phyloP scores from a whole-genome alignment of 768 basidiomycete genomes.

The Arthromyces matolae region DNA sequence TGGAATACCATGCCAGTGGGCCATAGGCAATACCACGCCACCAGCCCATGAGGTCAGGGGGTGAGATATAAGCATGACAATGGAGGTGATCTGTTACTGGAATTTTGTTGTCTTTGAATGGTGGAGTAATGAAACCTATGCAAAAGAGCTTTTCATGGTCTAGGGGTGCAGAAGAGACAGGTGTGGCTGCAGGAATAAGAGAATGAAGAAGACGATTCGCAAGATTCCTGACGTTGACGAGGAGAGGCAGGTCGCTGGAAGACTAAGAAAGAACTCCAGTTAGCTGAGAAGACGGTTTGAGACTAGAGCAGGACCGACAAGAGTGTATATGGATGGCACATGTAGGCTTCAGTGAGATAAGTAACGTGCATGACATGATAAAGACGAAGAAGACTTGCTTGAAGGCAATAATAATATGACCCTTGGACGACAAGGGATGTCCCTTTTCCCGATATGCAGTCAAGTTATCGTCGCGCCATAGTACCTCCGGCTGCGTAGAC shows the following conservation, averaged over 20 bases:
- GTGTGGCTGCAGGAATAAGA: slow-evolving; percentile 33
- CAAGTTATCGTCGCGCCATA: slow-evolving; percentile 77
- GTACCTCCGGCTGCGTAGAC: slow-evolving; percentile 53
- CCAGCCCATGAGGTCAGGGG: slow-evolving; percentile 68
- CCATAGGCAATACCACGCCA: slow-evolving; percentile 67
- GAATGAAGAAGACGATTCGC: slow-evolving; percentile 53
- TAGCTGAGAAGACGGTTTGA: slow-evolving; percentile 6
- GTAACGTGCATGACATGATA: background rate
- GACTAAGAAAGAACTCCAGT: slow-evolving; percentile 47
- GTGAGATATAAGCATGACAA: slow-evolving; percentile 66
- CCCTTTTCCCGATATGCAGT: slow-evolving; percentile 69
- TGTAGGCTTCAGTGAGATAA: slow-evolving; percentile 49
- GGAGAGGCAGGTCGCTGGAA: slow-evolving; percentile 70
- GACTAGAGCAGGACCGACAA: slow-evolving; percentile 41
- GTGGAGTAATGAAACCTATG: slow-evolving; percentile 77
- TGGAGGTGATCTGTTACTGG: slow-evolving; percentile 80
- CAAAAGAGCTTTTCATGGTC: slow-evolving; percentile 40
- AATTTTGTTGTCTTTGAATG: slow-evolving; percentile 73
- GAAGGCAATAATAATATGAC: slow-evolving; percentile 71
- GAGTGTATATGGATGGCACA: slow-evolving; percentile 72
- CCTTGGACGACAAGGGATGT: slow-evolving; percentile 69
- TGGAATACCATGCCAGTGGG: slow-evolving; percentile 67
- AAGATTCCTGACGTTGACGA: slow-evolving; percentile 57
- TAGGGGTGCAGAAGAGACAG: slow-evolving; percentile 23
- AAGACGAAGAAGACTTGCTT: slow-evolving; percentile 46